Evolutionary conservation across 371 early-diverging fungal genomes (phyloP), one percentile per base, ranked within the genome.

Genomic region (Funneliformis caledonium): DNA sequence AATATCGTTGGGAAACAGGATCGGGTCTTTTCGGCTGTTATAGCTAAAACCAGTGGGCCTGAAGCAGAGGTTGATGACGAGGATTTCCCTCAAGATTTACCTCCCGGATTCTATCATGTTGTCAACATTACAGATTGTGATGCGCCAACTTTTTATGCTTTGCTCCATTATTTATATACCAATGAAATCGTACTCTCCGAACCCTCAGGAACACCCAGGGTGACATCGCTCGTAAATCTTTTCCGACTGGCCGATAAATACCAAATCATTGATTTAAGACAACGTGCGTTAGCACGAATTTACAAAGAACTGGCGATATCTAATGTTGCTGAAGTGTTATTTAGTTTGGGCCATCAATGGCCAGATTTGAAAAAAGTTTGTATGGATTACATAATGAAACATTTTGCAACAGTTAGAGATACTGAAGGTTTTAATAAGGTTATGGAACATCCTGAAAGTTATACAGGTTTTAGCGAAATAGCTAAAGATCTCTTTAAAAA

Each of bases 361-460:
- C 37, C 42, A 22, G 77, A 77, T 12, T 45, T 77, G 5, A 77
- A 77, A 60, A 67, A 42, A 67, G 67, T 67, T 4, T 67, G 67
- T 67, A 67, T 67, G 67, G 65, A 77, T 50, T 50, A 77, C 22
- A 77, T 77, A 22, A n/a, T 77, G 22, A 77, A 77, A 50, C 78
- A 77, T 64, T 64, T 77, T 42, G 19, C 43, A 22, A 42, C 64
- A 10, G 45, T 64, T 22, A 77, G 67, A 60, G 48, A 62, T 16
- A 77, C 77, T 42, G 77, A 77, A 64, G 77, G 77, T 26, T 77
- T 77, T 60, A 77, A 67, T 59, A 77, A 65, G 6, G 60, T 77
- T 26, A 43, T 43, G 42, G 62, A 52, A 3, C 64, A 77, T 77
- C 60, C 78, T 1, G 62, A 37, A 65, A 67, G 22, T n/a, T 77